Evolutionary conservation across 108 stramenopile species (phyloP).

Genomic region (Halocafeteria seosinensis): DNA sequence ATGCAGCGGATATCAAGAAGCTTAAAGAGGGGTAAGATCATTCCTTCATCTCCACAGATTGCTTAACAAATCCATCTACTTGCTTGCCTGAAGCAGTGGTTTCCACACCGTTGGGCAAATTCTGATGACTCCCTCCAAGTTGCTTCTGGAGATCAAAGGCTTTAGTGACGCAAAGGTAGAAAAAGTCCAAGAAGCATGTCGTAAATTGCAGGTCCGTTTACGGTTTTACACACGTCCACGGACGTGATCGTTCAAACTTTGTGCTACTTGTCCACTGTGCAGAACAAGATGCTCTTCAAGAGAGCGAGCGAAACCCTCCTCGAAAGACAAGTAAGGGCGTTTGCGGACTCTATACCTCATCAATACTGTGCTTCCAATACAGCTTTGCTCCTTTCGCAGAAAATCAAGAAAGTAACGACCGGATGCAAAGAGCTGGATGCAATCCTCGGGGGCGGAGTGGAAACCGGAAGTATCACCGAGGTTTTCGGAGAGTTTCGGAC

Average conservation of each 20-base stretch:
- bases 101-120: background rate
- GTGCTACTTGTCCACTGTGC: constrained; percentile 3
- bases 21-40: background rate
- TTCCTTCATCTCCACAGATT: background rate
- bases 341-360: too few species aligned
- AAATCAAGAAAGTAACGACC: constrained; percentile 23
- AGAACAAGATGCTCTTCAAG: constrained; percentile 17
- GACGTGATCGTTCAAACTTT: too few species aligned
- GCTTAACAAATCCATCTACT: background rate
- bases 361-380: too few species aligned
- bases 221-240: too few species aligned
- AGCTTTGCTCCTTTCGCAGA: too few species aligned
- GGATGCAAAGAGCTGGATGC: constrained; percentile 31
- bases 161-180: constrained; percentile 36
- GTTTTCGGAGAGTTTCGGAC: constrained; percentile 46
- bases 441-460: constrained; percentile 39
- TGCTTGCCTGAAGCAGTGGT: background rate
- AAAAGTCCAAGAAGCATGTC: constrained; percentile 25
- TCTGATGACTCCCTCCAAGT: background rate
- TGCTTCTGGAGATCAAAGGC: constrained; percentile 27
- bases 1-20: constrained; percentile 10
- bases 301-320: background rate
- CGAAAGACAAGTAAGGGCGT: too few species aligned
- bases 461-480: constrained; percentile 38
- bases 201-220: constrained; percentile 21